Evolutionary conservation across 208 protist species (phyloP).

Genomic region (Borovskyia barvae): DNA sequence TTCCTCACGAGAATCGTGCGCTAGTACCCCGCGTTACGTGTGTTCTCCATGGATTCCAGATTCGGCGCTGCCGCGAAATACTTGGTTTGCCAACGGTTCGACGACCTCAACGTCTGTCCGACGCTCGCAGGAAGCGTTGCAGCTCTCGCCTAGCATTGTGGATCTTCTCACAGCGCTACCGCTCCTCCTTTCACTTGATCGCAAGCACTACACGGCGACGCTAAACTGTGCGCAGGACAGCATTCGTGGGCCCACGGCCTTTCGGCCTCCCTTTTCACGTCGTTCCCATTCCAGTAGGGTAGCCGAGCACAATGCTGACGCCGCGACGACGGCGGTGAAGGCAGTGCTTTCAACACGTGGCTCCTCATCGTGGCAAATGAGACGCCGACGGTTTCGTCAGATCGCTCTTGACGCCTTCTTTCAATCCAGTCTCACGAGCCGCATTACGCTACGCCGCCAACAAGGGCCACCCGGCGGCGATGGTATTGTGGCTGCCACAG

Average conservation of each 20-base stretch:
- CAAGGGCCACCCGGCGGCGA: neutral
- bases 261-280: neutral
- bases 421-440: conserved; percentile 5
- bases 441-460: conserved; percentile 1
- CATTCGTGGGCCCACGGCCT: neutral
- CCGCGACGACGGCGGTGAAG: conserved; percentile 12
- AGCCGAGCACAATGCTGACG: conserved; percentile 10
- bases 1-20: too few species aligned
- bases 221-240: neutral
- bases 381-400: conserved; percentile 11
- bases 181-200: conserved; percentile 24
- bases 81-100: too few species aligned
- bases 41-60: too few species aligned
- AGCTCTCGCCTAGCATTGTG: conserved; percentile 14
- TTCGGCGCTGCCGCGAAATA: too few species aligned
- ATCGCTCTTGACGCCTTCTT: conserved; percentile 25
- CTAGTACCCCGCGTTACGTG: too few species aligned
- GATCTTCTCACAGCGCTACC: conserved; percentile 23
- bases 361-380: conserved; percentile 3
- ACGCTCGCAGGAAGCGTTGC: too few species aligned
- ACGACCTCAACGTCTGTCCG: too few species aligned
- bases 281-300: too few species aligned
- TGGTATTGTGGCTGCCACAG: conserved; percentile 3
- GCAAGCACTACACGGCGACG: conserved; percentile 1
- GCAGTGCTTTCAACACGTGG: conserved; percentile 9